Evolutionary conservation across 2,329 filamentous ascomycete species (phyloP).

Genomic region (Aaosphaeria pasadenensis): DNA sequence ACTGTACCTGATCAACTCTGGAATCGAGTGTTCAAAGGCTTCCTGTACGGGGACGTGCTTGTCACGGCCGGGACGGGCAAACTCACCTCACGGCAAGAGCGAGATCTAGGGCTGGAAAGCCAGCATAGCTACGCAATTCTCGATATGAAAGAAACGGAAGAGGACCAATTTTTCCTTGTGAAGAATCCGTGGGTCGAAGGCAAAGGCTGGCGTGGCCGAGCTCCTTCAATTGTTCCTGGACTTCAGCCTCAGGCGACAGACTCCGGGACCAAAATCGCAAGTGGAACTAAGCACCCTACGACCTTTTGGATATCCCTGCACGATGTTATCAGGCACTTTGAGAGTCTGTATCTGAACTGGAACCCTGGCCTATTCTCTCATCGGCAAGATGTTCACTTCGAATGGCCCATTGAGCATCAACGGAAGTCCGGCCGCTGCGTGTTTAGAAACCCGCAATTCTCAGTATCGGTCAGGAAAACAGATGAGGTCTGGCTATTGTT

Average conservation of each 20-base stretch:
- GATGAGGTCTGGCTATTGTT: conserved; percentile 80
- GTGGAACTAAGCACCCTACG: conserved; percentile 55
- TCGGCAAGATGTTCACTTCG: conserved; percentile 86
- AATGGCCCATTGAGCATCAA: conserved; percentile 63
- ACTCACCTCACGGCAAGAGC: conserved; percentile 73
- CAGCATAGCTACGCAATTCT: conserved; percentile 95
- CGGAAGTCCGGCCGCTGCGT: conserved; percentile 69
- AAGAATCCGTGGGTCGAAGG: conserved; percentile 97
- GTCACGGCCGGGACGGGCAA: conserved; percentile 88
- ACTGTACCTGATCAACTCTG: conserved; percentile 74
- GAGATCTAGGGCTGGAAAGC: conserved; percentile 75
- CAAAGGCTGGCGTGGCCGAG: conserved; percentile 63
- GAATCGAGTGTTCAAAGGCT: conserved; percentile 71
- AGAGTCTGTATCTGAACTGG: conserved; percentile 97
- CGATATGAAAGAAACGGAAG: conserved; percentile 65
- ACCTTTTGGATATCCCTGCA: conserved; percentile 93
- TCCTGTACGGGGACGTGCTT: conserved; percentile 75
- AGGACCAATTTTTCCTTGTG: conserved; percentile 69
- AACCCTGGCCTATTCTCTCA: conserved; percentile 79
- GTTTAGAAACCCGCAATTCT: conserved; percentile 62
- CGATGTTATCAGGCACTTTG: conserved; percentile 85
- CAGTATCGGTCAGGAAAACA: conserved; percentile 50
- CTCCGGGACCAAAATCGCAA: conserved; percentile 16
- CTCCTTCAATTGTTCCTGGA: conserved; percentile 15
- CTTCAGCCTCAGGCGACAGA: conserved; percentile 14